Percentiles rank a stretch among this genome's conserved stretches.
Evolutionary conservation across 2,329 filamentous ascomycete genomes (phyloP).

Genomic region (Trichoderma aggressivum): DNA sequence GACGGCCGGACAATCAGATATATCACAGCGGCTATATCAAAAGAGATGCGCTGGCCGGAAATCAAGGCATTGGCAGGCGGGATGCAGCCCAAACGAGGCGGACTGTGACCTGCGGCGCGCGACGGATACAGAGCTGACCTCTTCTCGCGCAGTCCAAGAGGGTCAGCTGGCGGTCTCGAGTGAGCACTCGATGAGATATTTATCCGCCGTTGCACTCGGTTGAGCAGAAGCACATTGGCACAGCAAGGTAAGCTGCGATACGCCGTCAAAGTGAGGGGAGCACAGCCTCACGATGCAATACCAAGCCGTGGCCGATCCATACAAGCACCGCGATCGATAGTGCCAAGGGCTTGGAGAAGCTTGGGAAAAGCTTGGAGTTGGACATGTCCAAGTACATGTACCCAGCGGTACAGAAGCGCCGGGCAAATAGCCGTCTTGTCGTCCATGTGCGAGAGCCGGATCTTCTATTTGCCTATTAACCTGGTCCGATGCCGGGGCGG

Average conservation of each 20-base stretch:
- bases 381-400: neutral
- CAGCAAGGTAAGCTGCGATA: neutral
- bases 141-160: neutral
- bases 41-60: neutral
- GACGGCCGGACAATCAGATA: neutral
- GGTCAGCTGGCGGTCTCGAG: neutral
- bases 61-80: neutral
- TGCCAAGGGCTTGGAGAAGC: slow-evolving; percentile 3
- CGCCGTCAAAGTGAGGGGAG: neutral
- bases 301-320: neutral
- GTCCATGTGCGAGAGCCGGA: neutral
- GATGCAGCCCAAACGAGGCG: neutral
- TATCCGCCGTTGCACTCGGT: neutral
- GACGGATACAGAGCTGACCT: neutral
- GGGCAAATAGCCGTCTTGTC: slow-evolving; percentile 5
- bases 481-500: slow-evolving; percentile 11
- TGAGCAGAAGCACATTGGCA: too few species aligned
- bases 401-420: neutral
- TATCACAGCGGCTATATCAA: neutral
- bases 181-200: neutral
- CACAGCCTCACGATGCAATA: neutral
- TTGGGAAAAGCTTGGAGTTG: neutral
- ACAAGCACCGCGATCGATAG: neutral
- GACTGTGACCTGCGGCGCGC: neutral
- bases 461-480: neutral